These are phyloP conservation scores for Aspergillus puulaauensis DNA, from an alignment of 2,329 filamentous ascomycete species.

Conservation along the genomic window DNA sequence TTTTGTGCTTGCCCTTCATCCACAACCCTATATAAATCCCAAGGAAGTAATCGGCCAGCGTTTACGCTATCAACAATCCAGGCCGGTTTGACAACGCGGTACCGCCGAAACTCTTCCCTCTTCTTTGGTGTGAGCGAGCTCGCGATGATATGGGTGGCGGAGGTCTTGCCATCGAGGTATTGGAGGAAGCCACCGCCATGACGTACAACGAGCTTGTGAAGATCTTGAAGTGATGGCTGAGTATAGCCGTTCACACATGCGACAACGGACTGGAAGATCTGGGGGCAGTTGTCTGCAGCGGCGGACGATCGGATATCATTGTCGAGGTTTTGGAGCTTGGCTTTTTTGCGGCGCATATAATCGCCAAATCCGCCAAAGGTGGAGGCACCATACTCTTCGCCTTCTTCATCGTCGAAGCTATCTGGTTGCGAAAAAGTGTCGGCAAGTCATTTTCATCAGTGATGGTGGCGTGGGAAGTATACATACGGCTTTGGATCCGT, in stretches of 20 bases:
- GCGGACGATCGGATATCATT: slow-evolving; percentile 71
- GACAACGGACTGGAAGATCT: slow-evolving; percentile 87
- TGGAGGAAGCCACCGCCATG: slow-evolving; percentile 95
- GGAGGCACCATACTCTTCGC: slow-evolving; percentile 87
- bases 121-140: slow-evolving; percentile 91
- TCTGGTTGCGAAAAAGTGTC: slow-evolving; percentile 44
- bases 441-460: neutral
- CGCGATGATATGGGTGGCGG: slow-evolving; percentile 93
- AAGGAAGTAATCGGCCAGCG: slow-evolving; percentile 78
- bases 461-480: neutral
- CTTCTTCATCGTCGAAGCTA: slow-evolving; percentile 74
- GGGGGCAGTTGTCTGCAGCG: slow-evolving; percentile 61
- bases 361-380: slow-evolving; percentile 86
- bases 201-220: slow-evolving; percentile 83
- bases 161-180: slow-evolving; percentile 91
- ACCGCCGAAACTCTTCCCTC: slow-evolving; percentile 78
- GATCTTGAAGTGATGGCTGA: slow-evolving; percentile 84
- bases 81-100: slow-evolving; percentile 88
- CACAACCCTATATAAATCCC: slow-evolving; percentile 80
- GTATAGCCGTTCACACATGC: slow-evolving; percentile 95
- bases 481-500: slow-evolving; percentile 59
- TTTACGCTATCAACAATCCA: slow-evolving; percentile 91
- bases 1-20: slow-evolving; percentile 83
- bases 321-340: slow-evolving; percentile 95
- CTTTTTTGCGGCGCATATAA: slow-evolving; percentile 93